A percentile compares a stretch with the other conserved stretches of the same genome.
phyloP scores from a whole-genome alignment of 495 filamentous ascomycete genomes.

The Hypoxylon trugodes region DNA sequence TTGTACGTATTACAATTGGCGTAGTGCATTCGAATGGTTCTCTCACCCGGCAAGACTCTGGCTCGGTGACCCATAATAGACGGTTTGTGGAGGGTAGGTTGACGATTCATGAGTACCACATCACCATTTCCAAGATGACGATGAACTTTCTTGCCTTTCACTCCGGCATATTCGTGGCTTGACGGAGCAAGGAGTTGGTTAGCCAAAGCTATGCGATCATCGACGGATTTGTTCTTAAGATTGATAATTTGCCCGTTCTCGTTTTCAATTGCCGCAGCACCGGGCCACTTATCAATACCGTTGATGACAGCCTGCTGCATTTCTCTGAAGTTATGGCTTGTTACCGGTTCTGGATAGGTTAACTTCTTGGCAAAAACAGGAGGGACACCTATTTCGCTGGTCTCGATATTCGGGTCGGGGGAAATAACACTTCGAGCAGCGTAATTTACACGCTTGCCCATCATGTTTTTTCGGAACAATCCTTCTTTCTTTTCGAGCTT shows the following conservation, averaged over 20 bases:
- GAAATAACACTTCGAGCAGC: slow-evolving; percentile 98
- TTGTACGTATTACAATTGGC: slow-evolving; percentile 99
- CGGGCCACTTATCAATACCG: slow-evolving; percentile 91
- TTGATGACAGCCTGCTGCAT: slow-evolving; percentile 97
- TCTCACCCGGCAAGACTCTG: slow-evolving; percentile 89
- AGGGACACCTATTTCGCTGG: slow-evolving; percentile 97
- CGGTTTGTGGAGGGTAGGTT: slow-evolving; percentile 99
- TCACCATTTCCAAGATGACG: slow-evolving; percentile 96
- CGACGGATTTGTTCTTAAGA: slow-evolving; percentile 81
- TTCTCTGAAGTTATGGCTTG: slow-evolving; percentile 94
- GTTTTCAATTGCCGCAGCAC: slow-evolving; percentile 92
- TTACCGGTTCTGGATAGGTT: slow-evolving; percentile 97
- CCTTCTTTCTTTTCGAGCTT: slow-evolving; percentile 99
- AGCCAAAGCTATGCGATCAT: slow-evolving; percentile 85
- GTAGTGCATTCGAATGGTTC: slow-evolving; percentile 99
- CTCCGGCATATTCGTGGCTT: slow-evolving; percentile 73
- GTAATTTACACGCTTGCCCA: slow-evolving; percentile 99
- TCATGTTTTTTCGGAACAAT: slow-evolving; percentile 99
- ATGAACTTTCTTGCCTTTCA: slow-evolving; percentile 94
- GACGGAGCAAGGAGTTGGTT: slow-evolving; percentile 94
- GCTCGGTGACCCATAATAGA: slow-evolving; percentile 99
- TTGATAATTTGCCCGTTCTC: slow-evolving; percentile 92
- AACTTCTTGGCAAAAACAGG: slow-evolving; percentile 95
- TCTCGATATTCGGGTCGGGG: slow-evolving; percentile 98
- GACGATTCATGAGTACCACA: slow-evolving; percentile 98